Conservation (phyloP, 1,284 basidiomycete species). For the Apiotrichum sp. region DNA sequence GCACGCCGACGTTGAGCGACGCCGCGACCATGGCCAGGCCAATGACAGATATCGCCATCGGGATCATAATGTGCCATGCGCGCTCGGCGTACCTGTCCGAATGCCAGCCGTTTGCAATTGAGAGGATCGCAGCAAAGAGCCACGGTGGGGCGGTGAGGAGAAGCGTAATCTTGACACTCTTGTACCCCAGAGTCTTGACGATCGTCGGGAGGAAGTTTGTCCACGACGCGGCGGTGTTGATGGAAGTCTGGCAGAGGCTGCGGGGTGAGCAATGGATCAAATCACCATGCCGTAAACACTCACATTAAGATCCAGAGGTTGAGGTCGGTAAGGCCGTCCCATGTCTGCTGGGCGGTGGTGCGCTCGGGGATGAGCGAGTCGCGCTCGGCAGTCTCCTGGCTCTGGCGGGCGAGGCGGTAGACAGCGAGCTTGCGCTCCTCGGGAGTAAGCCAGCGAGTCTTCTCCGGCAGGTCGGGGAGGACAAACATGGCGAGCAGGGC, state of each 20-base stretch:
- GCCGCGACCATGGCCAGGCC: conserved; percentile 30
- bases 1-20: conserved; percentile 27
- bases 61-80: conserved; percentile 27
- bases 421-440: conserved; percentile 34
- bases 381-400: conserved; percentile 16
- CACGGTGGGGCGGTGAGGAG: conserved; percentile 45
- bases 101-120: conserved; percentile 19
- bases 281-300: conserved; percentile 15
- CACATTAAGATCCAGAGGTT: conserved; percentile 30
- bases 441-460: conserved; percentile 42
- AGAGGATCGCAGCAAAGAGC: conserved; percentile 24
- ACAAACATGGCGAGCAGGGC: conserved; percentile 28
- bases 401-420: conserved; percentile 9
- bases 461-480: conserved; percentile 44
- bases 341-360: conserved; percentile 2
- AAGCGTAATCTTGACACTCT: conserved; percentile 31
- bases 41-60: conserved; percentile 23
- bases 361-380: conserved; percentile 20
- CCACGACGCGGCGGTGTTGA: not conserved
- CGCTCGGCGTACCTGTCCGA: conserved; percentile 29
- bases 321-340: conserved; percentile 31
- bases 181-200: conserved; percentile 32
- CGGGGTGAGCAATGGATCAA: not conserved
- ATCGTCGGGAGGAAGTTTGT: not conserved
- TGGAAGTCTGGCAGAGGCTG: conserved; percentile 16